phyloP scores from a whole-genome alignment of 495 filamentous ascomycete genomes.

The Aspergillus panamensis region DNA sequence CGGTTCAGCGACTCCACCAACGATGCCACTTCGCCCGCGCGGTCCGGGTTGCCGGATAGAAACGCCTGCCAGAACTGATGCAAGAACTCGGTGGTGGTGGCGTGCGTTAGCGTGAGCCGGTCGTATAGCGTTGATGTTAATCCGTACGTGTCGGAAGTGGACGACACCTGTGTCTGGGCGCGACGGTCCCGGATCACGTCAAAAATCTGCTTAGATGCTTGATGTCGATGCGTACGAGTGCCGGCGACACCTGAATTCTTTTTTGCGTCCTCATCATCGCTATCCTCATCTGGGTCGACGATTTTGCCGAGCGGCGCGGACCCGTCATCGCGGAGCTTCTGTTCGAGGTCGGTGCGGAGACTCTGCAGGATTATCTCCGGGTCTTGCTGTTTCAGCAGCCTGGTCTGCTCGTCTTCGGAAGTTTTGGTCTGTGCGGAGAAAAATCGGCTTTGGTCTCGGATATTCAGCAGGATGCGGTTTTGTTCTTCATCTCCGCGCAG shows the following conservation, averaged over 20 bases:
- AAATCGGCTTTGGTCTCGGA: constrained; percentile 79
- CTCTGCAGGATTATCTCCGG: constrained; percentile 61
- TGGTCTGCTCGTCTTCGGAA: constrained; percentile 50
- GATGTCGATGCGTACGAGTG: constrained; percentile 35
- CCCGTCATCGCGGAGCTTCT: constrained; percentile 51
- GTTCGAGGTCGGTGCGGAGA: constrained; percentile 60
- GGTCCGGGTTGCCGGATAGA: constrained; percentile 73
- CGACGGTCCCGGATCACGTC: constrained; percentile 43
- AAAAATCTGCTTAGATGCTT: constrained; percentile 43
- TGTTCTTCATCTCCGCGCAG: constrained; percentile 70
- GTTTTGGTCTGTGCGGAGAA: constrained; percentile 64
- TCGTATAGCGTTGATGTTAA: constrained; percentile 66
- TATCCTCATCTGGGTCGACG: constrained; percentile 59
- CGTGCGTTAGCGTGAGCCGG: constrained; percentile 76
- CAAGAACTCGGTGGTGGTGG: constrained; percentile 91
- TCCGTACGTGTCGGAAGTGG: constrained; percentile 51
- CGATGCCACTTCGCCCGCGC: constrained; percentile 69
- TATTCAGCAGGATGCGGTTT: constrained; percentile 74
- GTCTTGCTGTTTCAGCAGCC: constrained; percentile 59
- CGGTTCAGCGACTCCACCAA: constrained; percentile 73
- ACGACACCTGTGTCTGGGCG: constrained; percentile 30
- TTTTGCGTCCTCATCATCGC: constrained; percentile 49
- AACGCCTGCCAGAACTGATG: constrained; percentile 93
- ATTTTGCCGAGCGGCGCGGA: constrained; percentile 44
- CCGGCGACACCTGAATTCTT: constrained; percentile 36